phyloP scores from a whole-genome alignment of 2,329 filamentous ascomycete species.

The Tolypocladium ophioglossoides region DNA sequence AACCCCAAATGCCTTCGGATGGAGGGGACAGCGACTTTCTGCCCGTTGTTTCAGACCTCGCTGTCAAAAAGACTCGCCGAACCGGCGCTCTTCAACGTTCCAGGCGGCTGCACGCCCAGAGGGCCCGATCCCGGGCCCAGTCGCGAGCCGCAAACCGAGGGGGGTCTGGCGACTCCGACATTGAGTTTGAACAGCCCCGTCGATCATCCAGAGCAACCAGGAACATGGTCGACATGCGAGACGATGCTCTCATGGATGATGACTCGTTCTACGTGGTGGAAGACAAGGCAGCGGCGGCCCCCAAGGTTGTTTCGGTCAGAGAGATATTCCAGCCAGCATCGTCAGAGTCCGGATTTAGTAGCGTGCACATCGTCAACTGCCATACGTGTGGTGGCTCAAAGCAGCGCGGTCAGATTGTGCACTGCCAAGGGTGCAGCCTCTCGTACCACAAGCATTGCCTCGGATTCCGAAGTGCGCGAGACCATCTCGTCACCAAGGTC shows the following conservation, averaged over 20 bases:
- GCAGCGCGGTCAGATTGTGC: slow-evolving; percentile 57
- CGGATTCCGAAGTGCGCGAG: slow-evolving; percentile 58
- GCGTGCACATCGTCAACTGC: slow-evolving; percentile 60
- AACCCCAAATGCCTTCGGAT: slow-evolving; percentile 15
- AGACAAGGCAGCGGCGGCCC: slow-evolving; percentile 29
- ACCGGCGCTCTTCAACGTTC: slow-evolving; percentile 10
- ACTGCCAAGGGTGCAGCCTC: slow-evolving; percentile 83
- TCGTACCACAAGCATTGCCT: slow-evolving; percentile 79
- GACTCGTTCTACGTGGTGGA: slow-evolving; percentile 43
- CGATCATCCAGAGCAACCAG: slow-evolving; percentile 38
- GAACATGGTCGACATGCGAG: slow-evolving; percentile 34
- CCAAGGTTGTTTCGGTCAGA: slow-evolving; percentile 53
- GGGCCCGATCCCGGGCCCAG: slow-evolving; percentile 4
- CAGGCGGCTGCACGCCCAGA: slow-evolving; percentile 10
- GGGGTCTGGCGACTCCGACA: slow-evolving; percentile 28
- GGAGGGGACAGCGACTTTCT: slow-evolving; percentile 23
- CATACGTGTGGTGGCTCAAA: slow-evolving; percentile 50
- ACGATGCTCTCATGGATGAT: slow-evolving; percentile 46
- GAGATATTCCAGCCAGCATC: slow-evolving; percentile 62
- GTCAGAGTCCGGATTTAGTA: slow-evolving; percentile 54
- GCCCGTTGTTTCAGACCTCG: slow-evolving; percentile 27
- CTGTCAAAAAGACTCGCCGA: slow-evolving; percentile 11
- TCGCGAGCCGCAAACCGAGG: slow-evolving; percentile 4
- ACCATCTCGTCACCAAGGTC: slow-evolving; percentile 87
- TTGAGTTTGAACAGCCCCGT: slow-evolving; percentile 42